Base-by-base conservation (phyloP, 305 asterid species). In the Ruellia speciosa region DNA sequence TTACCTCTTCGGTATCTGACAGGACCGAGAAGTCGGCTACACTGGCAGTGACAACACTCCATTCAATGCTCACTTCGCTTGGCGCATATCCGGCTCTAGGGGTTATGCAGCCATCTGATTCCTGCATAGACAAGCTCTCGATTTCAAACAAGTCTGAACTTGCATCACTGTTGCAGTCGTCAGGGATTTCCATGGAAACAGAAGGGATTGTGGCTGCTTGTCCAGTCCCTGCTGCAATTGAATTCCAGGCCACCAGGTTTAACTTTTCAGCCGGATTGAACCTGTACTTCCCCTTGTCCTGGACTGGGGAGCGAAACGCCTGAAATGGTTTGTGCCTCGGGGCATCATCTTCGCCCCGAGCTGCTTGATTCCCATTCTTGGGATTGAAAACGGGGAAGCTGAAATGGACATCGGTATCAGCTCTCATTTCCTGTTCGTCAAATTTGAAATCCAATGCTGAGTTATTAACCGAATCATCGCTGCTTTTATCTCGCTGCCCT, bases 1-100 rank as follows among this genome's bases (percentile, higher is more conserved):
- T 37, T 10, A 37, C 41, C 9, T 37, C 41, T 10, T 37, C 41
- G 41, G 41, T 6, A 6, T 37, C 41, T 7, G 41, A 37, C 41
- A 37, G 9, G 41, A 7, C 41, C 16, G 82, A 65, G 60, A 72
- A 74, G 74, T 75, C 88, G 4, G 76, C 78, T 5, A 73, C 83
- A 46, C 80, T 80, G 18, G 82, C 85, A 0, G 92, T 80, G 14
- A 76, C 67, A 10, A 81, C 81, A 52, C 87, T 83, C 92, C 92
- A 83, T 43, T 80, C 85, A 59, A 83, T 65, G 57, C 92, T 83
- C 33, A 75, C 84, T 70, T 83, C 87, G n/a, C 88, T 83, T n/a
- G 85, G 87, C 14, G 85, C 85, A 60, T 83, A 80, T 60, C 78
- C 71, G 9, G 72, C 60, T 19, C 58, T 41, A 2, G 70, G 52